A percentile compares a stretch with the other conserved stretches of the same genome.
Conservation (phyloP, 192 early-diverging fungal species). For the Entophlyctis luteolus region DNA sequence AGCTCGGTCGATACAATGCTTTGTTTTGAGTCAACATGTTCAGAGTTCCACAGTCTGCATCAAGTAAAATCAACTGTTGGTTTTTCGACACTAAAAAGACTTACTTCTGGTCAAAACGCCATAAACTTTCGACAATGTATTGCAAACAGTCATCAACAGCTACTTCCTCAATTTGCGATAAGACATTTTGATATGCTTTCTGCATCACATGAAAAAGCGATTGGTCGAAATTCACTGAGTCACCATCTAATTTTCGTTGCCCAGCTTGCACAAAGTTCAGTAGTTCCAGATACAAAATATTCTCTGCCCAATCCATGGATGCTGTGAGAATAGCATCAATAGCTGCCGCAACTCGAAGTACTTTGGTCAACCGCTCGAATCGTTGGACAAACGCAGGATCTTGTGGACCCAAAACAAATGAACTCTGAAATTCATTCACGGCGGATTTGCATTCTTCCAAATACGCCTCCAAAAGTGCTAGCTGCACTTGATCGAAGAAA, state of each 20-base stretch:
- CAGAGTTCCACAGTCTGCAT: conserved; percentile 4
- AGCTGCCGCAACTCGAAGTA: neutral
- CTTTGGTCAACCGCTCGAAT: neutral
- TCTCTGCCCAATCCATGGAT: conserved; percentile 5
- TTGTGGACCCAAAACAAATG: neutral
- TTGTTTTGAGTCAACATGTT: neutral
- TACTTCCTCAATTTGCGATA: conserved; percentile 1
- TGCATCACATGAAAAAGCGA: neutral
- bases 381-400: neutral
- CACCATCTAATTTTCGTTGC: no score
- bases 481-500: conserved; percentile 12
- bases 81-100: no score
- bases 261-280: neutral
- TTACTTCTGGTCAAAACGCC: conserved; percentile 12
- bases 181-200: neutral
- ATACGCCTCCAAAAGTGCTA: neutral
- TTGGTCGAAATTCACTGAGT: neutral
- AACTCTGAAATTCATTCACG: conserved; percentile 1
- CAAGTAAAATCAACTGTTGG: no score
- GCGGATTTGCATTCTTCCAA: neutral
- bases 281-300: conserved; percentile 12
- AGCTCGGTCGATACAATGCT: neutral
- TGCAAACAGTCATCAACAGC: conserved; percentile 6
- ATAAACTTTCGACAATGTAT: conserved; percentile 12
- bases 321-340: neutral